These are phyloP conservation scores for Neohortaea acidophila DNA, from an alignment of 495 filamentous ascomycete species.

Conservation along the genomic window DNA sequence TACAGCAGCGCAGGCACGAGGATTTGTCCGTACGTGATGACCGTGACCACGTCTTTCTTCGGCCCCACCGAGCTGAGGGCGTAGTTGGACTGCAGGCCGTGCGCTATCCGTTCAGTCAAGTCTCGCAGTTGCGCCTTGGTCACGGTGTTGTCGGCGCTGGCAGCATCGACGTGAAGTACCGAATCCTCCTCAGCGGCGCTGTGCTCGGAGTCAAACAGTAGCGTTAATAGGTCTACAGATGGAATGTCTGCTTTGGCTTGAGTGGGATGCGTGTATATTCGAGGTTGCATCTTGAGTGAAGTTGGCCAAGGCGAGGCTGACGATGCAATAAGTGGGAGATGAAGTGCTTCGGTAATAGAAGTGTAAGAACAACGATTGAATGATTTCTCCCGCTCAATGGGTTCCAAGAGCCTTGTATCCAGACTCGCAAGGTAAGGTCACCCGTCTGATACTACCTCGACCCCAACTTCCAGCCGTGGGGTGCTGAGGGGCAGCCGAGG, in stretches of 20 bases:
- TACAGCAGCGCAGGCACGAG: constrained; percentile 34
- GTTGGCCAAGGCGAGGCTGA: too few species aligned
- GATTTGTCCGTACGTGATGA: constrained; percentile 35
- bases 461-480: too few species aligned
- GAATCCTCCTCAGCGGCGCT: constrained; percentile 24
- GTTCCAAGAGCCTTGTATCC: too few species aligned
- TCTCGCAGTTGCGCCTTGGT: constrained; percentile 34
- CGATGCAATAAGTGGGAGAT: too few species aligned
- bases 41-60: constrained; percentile 36
- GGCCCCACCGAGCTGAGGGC: constrained; percentile 34
- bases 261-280: constrained; percentile 2
- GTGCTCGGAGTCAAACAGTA: constrained; percentile 17
- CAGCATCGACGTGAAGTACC: constrained; percentile 31
- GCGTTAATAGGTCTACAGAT: constrained; percentile 15
- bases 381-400: too few species aligned
- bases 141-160: constrained; percentile 31
- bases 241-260: constrained; percentile 16
- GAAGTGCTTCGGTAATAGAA: too few species aligned
- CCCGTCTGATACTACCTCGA: too few species aligned
- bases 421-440: too few species aligned
- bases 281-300: not conserved
- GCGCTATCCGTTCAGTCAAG: constrained; percentile 31
- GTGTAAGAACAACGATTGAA: too few species aligned
- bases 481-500: too few species aligned
- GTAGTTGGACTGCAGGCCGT: constrained; percentile 33